A percentile compares a stretch with the other conserved stretches of the same genome.
phyloP scores from a whole-genome alignment of 106 monocot genomes.

The Dendrobium huoshanense region DNA sequence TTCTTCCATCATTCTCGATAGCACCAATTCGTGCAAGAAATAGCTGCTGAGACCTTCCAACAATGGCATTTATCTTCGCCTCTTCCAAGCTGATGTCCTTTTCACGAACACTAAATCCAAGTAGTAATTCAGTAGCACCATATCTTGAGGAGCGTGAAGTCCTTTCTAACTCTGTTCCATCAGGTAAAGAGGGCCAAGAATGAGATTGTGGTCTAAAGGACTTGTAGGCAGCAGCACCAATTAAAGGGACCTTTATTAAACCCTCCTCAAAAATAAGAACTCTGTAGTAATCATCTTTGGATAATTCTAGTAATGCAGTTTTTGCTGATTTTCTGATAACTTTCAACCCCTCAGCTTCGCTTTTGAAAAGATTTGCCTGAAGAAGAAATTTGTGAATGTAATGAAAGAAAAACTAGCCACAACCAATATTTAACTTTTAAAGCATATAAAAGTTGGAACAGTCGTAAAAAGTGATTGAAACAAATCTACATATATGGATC shows the following conservation, averaged over 20 bases:
- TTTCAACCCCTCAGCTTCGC: constrained; percentile 33
- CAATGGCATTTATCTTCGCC: constrained; percentile 66
- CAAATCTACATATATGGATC: not conserved
- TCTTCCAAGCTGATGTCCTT: constrained; percentile 46
- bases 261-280: constrained; percentile 73
- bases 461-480: too few species aligned
- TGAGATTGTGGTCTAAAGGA: constrained; percentile 48
- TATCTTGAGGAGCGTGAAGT: constrained; percentile 58
- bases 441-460: too few species aligned
- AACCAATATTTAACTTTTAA: not conserved
- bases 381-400: constrained; percentile 3
- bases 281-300: constrained; percentile 65
- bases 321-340: constrained; percentile 68
- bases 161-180: constrained; percentile 58
- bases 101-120: constrained; percentile 55
- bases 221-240: constrained; percentile 65
- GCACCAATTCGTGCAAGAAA: constrained; percentile 91
- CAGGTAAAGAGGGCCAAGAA: constrained; percentile 89
- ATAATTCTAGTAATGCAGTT: constrained; percentile 59
- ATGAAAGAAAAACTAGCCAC: constrained; percentile 1
- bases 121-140: constrained; percentile 80
- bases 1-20: constrained; percentile 53
- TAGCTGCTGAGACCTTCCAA: constrained; percentile 85
- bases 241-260: constrained; percentile 58
- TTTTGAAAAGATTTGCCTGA: constrained; percentile 60